Conservation (phyloP, 768 basidiomycete genomes). For the Lactarius quietus region DNA sequence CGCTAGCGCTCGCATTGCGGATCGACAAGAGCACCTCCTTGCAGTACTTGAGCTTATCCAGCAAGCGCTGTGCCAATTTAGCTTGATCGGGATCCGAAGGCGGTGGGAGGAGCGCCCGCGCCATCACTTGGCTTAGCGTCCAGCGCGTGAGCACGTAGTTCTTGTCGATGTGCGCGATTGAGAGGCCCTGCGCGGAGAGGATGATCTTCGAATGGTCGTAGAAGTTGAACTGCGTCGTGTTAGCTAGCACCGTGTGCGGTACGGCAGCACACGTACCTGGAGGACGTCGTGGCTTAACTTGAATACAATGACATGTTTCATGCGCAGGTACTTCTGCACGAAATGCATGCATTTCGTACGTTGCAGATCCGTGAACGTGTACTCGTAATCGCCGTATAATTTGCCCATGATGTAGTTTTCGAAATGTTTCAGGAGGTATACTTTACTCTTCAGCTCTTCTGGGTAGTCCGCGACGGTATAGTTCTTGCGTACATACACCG, state of each 20-base stretch:
- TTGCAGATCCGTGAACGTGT: conserved; percentile 67
- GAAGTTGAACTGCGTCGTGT: conserved; percentile 82
- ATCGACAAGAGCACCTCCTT: conserved; percentile 79
- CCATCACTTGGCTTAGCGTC: conserved; percentile 69
- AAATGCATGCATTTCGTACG: conserved; percentile 88
- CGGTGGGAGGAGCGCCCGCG: conserved; percentile 42
- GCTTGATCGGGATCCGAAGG: conserved; percentile 49
- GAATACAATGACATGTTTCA: conserved; percentile 97
- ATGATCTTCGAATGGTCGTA: conserved; percentile 96
- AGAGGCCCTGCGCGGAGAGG: conserved; percentile 71
- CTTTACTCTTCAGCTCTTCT: conserved; percentile 82
- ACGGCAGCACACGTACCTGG: conserved; percentile 55
- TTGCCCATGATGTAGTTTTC: conserved; percentile 92
- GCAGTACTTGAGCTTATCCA: conserved; percentile 84
- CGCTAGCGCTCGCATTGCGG: conserved; percentile 48
- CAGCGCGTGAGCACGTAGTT: conserved; percentile 73
- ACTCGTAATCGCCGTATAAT: conserved; percentile 80
- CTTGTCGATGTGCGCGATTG: conserved; percentile 90
- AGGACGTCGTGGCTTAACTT: conserved; percentile 92
- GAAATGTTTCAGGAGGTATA: conserved; percentile 91
- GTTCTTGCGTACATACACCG: conserved; percentile 68
- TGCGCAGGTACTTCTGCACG: conserved; percentile 90
- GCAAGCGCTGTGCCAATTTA: conserved; percentile 58
- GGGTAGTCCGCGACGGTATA: conserved; percentile 69
- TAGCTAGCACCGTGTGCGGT: conserved; percentile 12